These are phyloP conservation scores for Raddia distichophylla DNA, from an alignment of 176 grass and related monocot genomes.

Conservation along the genomic window DNA sequence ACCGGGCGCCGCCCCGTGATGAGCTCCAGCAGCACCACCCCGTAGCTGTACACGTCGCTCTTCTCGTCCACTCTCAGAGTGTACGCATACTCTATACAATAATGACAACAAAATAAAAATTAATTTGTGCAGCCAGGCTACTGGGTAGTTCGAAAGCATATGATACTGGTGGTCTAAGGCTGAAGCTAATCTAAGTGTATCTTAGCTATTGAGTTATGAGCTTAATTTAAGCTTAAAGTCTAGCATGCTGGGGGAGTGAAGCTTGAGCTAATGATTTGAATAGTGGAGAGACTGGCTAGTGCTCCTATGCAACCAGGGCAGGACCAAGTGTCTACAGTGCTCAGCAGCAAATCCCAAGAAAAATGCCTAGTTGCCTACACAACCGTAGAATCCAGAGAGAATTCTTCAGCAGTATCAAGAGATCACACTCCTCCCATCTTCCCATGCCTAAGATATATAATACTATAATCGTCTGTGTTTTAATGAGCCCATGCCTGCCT, in stretches of 20 bases:
- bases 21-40: slow-evolving; percentile 85
- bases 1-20: slow-evolving; percentile 70
- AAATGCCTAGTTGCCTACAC: neutral
- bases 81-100: slow-evolving; percentile 80
- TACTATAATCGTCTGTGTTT: no score
- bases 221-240: neutral
- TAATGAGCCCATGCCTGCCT: slow-evolving; percentile 46
- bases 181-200: slow-evolving; percentile 22
- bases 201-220: neutral
- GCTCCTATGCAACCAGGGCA: neutral
- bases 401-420: slow-evolving; percentile 40
- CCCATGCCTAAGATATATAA: neutral
- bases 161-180: neutral
- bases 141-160: no score
- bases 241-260: neutral
- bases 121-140: no score
- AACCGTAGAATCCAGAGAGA: slow-evolving; percentile 44
- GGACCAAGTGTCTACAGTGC: slow-evolving; percentile 28
- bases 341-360: slow-evolving; percentile 57
- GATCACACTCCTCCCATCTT: neutral
- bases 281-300: slow-evolving; percentile 17
- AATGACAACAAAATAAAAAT: no score
- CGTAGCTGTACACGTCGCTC: slow-evolving; percentile 92
- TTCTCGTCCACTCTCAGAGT: slow-evolving; percentile 89
- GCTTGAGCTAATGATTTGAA: slow-evolving; percentile 11